Conservation (phyloP, 345 rosid species). For the Toxicodendron radicans region DNA sequence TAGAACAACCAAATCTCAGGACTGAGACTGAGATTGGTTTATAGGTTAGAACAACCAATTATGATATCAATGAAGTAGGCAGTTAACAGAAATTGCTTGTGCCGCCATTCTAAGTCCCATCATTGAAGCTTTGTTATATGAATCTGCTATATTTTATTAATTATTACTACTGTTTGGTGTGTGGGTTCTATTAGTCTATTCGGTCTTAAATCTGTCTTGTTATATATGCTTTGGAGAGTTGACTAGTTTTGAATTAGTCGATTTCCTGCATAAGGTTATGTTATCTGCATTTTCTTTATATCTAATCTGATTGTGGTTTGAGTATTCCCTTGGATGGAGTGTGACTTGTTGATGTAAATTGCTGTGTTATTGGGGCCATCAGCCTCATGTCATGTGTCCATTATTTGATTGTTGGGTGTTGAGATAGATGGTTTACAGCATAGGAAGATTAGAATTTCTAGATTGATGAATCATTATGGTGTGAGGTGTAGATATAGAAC, state of each 20-base stretch:
- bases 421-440: background rate
- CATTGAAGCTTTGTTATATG: too few relatives aligned
- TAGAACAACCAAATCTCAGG: too few relatives aligned
- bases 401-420: background rate
- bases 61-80: too few relatives aligned
- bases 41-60: too few relatives aligned
- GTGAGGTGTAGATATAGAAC: background rate
- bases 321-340: background rate
- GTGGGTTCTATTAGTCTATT: background rate
- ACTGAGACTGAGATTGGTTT: too few relatives aligned
- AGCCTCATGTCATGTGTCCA: background rate
- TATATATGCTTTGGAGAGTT: background rate
- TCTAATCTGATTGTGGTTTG: constrained; percentile 3
- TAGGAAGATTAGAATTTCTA: background rate
- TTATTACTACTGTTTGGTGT: too few relatives aligned
- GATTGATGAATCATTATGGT: background rate
- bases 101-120: too few relatives aligned
- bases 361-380: background rate
- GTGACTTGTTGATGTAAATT: background rate
- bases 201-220: background rate
- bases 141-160: too few relatives aligned
- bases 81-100: too few relatives aligned
- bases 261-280: background rate
- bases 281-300: background rate
- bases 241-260: background rate